phyloP scores from a whole-genome alignment of 768 basidiomycete species.

The Trametes elegans region DNA sequence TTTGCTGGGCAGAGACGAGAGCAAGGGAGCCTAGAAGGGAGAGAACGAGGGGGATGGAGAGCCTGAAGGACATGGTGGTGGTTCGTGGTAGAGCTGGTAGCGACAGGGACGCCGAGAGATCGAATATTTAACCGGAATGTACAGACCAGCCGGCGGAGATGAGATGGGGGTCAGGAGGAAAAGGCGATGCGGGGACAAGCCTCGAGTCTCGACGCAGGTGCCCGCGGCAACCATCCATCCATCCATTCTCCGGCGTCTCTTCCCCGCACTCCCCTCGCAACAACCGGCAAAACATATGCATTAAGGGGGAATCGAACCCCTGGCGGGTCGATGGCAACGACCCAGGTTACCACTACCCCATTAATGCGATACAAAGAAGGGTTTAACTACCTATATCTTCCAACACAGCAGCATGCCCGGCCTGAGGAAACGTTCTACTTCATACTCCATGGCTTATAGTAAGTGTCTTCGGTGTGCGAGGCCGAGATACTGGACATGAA shows the following conservation, averaged over 20 bases:
- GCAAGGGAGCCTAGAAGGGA: slow-evolving; percentile 12
- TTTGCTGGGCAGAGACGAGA: slow-evolving; percentile 16
- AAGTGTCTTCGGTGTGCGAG: too few species aligned
- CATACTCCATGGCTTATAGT: too few species aligned
- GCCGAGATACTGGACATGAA: too few species aligned
- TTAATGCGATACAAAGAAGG: slow-evolving; percentile 32
- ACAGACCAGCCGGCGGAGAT: slow-evolving; percentile 17
- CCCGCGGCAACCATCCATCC: neutral
- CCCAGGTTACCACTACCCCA: slow-evolving; percentile 38
- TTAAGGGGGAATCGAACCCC: slow-evolving; percentile 88
- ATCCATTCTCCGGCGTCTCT: neutral
- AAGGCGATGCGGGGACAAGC: slow-evolving; percentile 2
- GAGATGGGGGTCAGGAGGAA: slow-evolving; percentile 13
- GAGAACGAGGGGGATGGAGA: slow-evolving; percentile 11
- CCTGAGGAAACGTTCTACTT: too few species aligned
- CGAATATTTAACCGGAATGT: slow-evolving; percentile 3
- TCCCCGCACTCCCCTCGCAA: neutral
- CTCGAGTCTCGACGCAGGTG: too few species aligned
- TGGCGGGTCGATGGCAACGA: slow-evolving; percentile 67
- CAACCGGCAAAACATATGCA: slow-evolving; percentile 53
- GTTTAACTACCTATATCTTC: too few species aligned
- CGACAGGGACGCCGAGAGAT: slow-evolving; percentile 6
- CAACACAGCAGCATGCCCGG: too few species aligned
- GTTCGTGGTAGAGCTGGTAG: slow-evolving; percentile 15
- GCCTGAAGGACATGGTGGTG: slow-evolving; percentile 17